Conservation (phyloP, 176 grass and related monocot species). For the Oropetium thomaeum region DNA sequence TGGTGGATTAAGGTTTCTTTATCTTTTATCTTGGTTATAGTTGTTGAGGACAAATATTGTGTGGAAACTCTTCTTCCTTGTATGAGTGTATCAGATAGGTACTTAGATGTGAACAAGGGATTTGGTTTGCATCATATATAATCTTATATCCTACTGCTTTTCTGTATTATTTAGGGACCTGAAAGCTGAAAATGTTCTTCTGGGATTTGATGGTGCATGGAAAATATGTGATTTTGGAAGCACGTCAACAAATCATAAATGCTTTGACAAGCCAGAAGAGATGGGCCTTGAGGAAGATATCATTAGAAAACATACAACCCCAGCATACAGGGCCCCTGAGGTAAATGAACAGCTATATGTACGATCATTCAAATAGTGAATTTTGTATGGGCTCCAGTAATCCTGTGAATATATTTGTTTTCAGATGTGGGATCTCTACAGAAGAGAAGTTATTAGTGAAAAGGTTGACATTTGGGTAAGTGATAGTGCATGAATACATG, state of each 20-base stretch:
- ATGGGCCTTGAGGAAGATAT: slow-evolving; percentile 91
- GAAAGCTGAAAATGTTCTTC: slow-evolving; percentile 92
- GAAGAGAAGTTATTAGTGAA: slow-evolving; percentile 83
- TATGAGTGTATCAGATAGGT: neutral
- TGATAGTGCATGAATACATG: slow-evolving; percentile 15
- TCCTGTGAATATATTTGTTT: slow-evolving; percentile 23
- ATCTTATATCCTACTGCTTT: slow-evolving; percentile 25
- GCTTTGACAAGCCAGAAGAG: slow-evolving; percentile 74
- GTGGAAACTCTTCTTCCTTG: neutral
- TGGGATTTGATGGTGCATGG: slow-evolving; percentile 82
- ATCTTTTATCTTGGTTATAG: slow-evolving; percentile 12
- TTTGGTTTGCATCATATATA: neutral
- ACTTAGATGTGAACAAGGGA: slow-evolving; percentile 1
- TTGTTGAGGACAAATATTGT: slow-evolving; percentile 4
- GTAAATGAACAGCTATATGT: slow-evolving; percentile 29
- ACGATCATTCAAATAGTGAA: neutral
- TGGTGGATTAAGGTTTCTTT: slow-evolving; percentile 7
- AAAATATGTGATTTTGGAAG: slow-evolving; percentile 92
- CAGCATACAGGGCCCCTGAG: slow-evolving; percentile 87
- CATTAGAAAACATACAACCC: slow-evolving; percentile 87
- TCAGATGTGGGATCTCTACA: slow-evolving; percentile 96
- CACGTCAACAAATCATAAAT: slow-evolving; percentile 85
- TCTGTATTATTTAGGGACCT: slow-evolving; percentile 47
- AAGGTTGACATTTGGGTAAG: slow-evolving; percentile 88
- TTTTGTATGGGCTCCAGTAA: neutral